These are phyloP conservation scores for Lodderomyces metapsilosis DNA, from an alignment of 1,139 yeast species.

Conservation along the genomic window DNA sequence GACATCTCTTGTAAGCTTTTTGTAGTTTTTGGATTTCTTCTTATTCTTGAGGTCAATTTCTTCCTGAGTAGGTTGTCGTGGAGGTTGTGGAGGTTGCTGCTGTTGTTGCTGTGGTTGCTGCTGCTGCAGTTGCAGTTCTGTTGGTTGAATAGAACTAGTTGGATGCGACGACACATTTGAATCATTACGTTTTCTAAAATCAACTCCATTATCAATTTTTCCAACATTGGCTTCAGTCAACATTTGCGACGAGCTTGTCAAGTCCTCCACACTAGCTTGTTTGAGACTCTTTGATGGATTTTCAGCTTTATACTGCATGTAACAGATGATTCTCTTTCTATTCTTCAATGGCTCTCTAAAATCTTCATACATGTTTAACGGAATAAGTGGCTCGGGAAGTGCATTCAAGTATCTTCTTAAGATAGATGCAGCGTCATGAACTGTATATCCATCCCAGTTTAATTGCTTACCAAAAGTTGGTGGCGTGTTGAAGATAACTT, in stretches of 20 bases:
- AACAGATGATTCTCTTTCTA: slow-evolving; percentile 58
- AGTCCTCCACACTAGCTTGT: slow-evolving; percentile 14
- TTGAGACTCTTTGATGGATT: slow-evolving; percentile 31
- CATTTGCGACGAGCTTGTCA: slow-evolving; percentile 22
- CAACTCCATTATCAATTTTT: slow-evolving; percentile 13
- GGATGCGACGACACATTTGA: background rate
- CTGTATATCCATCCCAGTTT: slow-evolving; percentile 90
- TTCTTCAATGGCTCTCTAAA: slow-evolving; percentile 77
- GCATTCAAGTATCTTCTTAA: slow-evolving; percentile 83
- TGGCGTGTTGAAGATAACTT: slow-evolving; percentile 76
- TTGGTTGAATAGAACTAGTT: slow-evolving; percentile 4
- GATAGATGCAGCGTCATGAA: slow-evolving; percentile 96
- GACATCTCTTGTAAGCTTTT: slow-evolving; percentile 55
- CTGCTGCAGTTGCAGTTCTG: background rate
- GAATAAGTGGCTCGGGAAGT: slow-evolving; percentile 89
- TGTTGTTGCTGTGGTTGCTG: slow-evolving; percentile 5
- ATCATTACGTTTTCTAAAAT: slow-evolving; percentile 6
- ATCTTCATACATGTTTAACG: slow-evolving; percentile 69
- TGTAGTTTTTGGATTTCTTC: slow-evolving; percentile 35
- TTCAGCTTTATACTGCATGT: slow-evolving; percentile 56
- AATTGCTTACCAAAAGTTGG: slow-evolving; percentile 88
- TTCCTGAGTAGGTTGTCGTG: slow-evolving; percentile 9
- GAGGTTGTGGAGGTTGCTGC: background rate
- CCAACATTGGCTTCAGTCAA: slow-evolving; percentile 34
- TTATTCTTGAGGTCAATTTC: slow-evolving; percentile 6